Evolutionary conservation across 1,139 yeast genomes (phyloP).

Genomic region (Arxiozyma heterogenica): DNA sequence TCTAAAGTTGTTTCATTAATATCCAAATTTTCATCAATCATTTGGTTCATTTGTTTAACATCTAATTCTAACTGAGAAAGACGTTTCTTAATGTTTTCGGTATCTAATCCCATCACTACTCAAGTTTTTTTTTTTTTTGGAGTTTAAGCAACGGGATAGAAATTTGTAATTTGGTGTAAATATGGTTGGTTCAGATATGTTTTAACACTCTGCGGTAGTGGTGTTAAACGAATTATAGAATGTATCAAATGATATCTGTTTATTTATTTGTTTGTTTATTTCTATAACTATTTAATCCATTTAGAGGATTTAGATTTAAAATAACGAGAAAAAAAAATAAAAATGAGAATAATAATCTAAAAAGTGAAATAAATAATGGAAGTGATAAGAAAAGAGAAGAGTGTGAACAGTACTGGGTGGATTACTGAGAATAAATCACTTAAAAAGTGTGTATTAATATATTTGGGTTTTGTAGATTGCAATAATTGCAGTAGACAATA

Average conservation of each 20-base stretch:
- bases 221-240: too few species aligned
- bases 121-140: background rate
- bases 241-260: too few species aligned
- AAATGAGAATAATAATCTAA: too few species aligned
- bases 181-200: background rate
- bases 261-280: too few species aligned
- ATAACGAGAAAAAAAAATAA: too few species aligned
- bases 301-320: too few species aligned
- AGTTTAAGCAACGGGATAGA: background rate
- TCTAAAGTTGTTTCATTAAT: background rate
- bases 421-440: background rate
- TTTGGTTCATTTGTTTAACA: slow-evolving; percentile 28
- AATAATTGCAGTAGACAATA: background rate
- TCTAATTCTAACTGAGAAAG: slow-evolving; percentile 29
- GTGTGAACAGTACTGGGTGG: background rate
- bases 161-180: background rate
- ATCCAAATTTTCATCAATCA: slow-evolving; percentile 28
- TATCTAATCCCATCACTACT: slow-evolving; percentile 16
- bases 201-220: too few species aligned
- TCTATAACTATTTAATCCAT: too few species aligned
- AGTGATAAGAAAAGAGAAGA: background rate
- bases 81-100: slow-evolving; percentile 25
- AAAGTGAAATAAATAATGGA: too few species aligned
- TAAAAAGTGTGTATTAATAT: too few species aligned
- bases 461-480: background rate